A percentile compares a stretch with the other conserved stretches of the same genome.
Evolutionary conservation across 1,284 basidiomycete genomes (phyloP).

Genomic region (Fomitiporia mediterranea): DNA sequence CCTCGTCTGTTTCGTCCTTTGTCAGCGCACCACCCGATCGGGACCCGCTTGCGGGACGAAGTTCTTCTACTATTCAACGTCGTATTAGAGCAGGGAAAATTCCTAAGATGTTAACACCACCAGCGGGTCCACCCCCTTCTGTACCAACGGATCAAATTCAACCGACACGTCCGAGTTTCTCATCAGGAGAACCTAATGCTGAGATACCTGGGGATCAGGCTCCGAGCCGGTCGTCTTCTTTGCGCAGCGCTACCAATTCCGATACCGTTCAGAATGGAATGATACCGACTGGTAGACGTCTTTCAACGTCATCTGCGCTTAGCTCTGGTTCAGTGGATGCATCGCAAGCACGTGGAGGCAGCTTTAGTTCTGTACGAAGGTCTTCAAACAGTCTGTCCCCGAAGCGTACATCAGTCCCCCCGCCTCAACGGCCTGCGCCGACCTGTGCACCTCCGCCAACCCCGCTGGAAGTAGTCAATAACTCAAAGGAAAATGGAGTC

Average conservation of each 20-base stretch:
- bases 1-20: constrained; percentile 47
- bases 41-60: constrained; percentile 33
- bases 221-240: constrained; percentile 42
- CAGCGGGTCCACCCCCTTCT: constrained; percentile 21
- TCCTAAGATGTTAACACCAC: constrained; percentile 23
- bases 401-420: constrained; percentile 58
- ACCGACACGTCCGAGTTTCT: constrained; percentile 21
- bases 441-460: constrained; percentile 64
- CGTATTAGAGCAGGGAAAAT: constrained; percentile 38
- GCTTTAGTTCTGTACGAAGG: constrained; percentile 23
- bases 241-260: constrained; percentile 29
- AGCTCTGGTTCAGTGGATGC: constrained; percentile 47
- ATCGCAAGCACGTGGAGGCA: constrained; percentile 37
- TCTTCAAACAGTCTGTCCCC: constrained; percentile 29
- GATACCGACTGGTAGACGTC: constrained; percentile 6
- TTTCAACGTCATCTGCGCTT: constrained; percentile 26
- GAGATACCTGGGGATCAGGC: constrained; percentile 37
- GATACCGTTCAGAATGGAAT: constrained; percentile 23
- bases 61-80: constrained; percentile 38
- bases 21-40: constrained; percentile 37
- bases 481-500: constrained; percentile 25
- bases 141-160: constrained; percentile 14
- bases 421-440: constrained; percentile 64
- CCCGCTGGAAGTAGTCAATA: constrained; percentile 33
- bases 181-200: constrained; percentile 21